These are phyloP conservation scores for Lonicera japonica DNA, from an alignment of 129 eudicot species.

Conservation along the genomic window DNA sequence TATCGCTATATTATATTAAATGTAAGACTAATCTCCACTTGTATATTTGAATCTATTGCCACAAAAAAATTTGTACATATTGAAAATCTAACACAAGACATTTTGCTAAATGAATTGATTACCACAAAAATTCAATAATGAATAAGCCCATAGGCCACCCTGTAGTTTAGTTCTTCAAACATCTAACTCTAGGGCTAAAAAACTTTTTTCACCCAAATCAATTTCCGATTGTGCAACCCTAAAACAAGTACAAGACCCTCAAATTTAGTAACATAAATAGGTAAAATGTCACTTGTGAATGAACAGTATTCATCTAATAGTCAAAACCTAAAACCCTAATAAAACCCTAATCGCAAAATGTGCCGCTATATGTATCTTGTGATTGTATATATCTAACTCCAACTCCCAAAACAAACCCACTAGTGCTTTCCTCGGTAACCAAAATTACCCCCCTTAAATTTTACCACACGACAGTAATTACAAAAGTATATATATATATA, in stretches of 20 bases:
- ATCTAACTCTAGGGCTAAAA: too few species aligned
- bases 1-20: too few species aligned
- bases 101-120: too few species aligned
- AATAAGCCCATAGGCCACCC: too few species aligned
- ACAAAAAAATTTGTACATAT: too few species aligned
- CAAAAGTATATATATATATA: too few species aligned
- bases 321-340: conserved; percentile 20
- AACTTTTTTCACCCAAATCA: too few species aligned
- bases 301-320: conserved; percentile 6
- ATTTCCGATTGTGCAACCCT: neutral
- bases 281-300: neutral
- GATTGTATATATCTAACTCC: conserved; percentile 37
- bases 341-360: conserved; percentile 32
- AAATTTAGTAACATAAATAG: neutral
- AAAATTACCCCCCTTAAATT: conserved; percentile 24
- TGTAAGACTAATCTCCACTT: too few species aligned
- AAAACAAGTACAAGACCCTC: neutral
- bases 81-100: too few species aligned
- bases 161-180: too few species aligned
- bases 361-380: conserved; percentile 14
- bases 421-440: conserved; percentile 55
- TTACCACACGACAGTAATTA: conserved; percentile 32
- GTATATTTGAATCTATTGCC: too few species aligned
- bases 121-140: too few species aligned
- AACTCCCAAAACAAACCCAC: conserved; percentile 85